Evolutionary conservation across 371 early-diverging fungal species (phyloP).

Genomic region (Circinella umbellata): DNA sequence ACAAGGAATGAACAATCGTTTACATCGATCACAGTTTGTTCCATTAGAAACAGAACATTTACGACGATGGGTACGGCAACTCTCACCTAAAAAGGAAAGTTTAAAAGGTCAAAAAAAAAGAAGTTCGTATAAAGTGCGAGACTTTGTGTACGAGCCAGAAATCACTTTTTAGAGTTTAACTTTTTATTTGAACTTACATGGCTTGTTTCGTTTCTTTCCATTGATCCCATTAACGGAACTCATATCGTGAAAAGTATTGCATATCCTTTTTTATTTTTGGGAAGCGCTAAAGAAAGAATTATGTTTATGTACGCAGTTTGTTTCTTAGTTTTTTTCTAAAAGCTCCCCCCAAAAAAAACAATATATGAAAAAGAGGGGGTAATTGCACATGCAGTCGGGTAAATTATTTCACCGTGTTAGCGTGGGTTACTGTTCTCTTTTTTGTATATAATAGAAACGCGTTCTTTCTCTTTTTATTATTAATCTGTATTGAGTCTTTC

Average conservation of each 20-base stretch:
- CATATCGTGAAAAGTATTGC: neutral
- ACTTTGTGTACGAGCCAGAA: neutral
- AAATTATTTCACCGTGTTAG: no score
- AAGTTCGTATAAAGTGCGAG: neutral
- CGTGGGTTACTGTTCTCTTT: no score
- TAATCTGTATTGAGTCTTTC: no score
- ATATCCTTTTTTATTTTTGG: neutral
- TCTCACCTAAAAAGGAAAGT: slow-evolving; percentile 30
- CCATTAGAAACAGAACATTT: slow-evolving; percentile 38
- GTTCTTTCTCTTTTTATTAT: no score
- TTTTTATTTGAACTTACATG: neutral
- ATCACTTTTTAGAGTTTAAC: neutral
- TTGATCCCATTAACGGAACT: slow-evolving; percentile 5
- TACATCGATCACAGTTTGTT: slow-evolving; percentile 36
- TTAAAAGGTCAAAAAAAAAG: neutral
- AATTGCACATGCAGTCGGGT: no score
- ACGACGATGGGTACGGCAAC: slow-evolving; percentile 45
- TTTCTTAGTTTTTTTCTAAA: no score
- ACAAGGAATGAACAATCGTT: slow-evolving; percentile 31
- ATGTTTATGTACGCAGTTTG: no score
- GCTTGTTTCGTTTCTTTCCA: slow-evolving; percentile 4
- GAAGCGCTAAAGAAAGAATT: no score
- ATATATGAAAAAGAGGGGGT: no score
- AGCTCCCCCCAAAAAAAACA: no score
- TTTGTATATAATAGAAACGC: no score